Percentiles rank a stretch among this genome's conserved stretches.
Conservation (phyloP, 2,329 filamentous ascomycete genomes). For the Rutstroemia sydowiana region DNA sequence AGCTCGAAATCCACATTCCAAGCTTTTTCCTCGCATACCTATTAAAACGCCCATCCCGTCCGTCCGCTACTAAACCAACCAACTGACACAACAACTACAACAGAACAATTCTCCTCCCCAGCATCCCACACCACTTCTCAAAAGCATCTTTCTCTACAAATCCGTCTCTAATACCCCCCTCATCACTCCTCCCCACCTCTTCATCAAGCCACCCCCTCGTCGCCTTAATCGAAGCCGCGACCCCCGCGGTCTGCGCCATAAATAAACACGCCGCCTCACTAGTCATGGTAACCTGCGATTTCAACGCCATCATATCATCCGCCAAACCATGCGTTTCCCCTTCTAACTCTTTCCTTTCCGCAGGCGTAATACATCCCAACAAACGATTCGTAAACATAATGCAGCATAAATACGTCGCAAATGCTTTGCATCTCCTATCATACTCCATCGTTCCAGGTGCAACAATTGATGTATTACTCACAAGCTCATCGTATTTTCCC, state of each 20-base stretch:
- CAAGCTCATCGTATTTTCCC: neutral
- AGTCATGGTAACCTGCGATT: conserved; percentile 16
- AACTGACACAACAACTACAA: neutral
- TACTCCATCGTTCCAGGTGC: conserved; percentile 12
- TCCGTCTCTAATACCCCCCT: neutral
- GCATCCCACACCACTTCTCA: neutral
- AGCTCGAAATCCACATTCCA: too few species aligned
- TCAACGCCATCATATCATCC: conserved; percentile 26
- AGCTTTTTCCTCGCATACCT: too few species aligned
- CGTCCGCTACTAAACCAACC: too few species aligned
- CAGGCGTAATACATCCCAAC: conserved; percentile 13
- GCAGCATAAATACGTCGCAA: conserved; percentile 25
- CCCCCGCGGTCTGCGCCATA: conserved; percentile 5
- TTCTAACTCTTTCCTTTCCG: conserved; percentile 23
- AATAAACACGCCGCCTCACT: neutral
- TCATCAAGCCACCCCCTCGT: neutral
- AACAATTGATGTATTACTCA: conserved; percentile 9
- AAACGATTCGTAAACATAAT: conserved; percentile 21
- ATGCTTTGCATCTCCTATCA: conserved; percentile 20
- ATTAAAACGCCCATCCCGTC: neutral
- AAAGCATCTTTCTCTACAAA: conserved; percentile 1
- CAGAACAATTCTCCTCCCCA: neutral
- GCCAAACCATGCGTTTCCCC: conserved; percentile 25
- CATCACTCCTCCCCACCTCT: neutral
- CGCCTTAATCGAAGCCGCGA: neutral